Base-by-base conservation (phyloP, 2,329 filamentous ascomycete species). In the Zopfia rhizophila region DNA sequence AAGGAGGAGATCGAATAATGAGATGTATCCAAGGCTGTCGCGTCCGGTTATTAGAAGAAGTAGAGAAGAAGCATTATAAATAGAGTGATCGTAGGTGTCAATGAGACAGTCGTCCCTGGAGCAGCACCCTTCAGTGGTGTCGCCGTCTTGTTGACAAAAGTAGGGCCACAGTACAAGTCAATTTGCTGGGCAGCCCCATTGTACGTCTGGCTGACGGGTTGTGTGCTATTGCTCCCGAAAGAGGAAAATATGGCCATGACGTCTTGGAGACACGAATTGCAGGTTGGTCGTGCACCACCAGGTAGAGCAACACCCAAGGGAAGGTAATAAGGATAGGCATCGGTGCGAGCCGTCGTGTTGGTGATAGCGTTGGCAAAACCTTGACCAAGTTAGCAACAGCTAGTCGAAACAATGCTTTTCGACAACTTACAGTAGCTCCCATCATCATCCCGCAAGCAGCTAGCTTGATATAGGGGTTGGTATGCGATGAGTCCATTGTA, bases 291-390 rank as follows among this genome's bases (percentile, higher is more conserved):
- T 18, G 86, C 83, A 16, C 81, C 81, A 11, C 77, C 78, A 0
- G 90, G 89, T 10, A 97, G 75, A 1, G 78, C 72, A 28, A 86
- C 80, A 48, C 94, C 94, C 43, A 96, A 80, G 0, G 92, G 90
- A 3, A 97, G 77, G 62, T 88, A 93, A 75, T 97, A 99, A 24
- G 94, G 81, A 64, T 92, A 93, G 23, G 84, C 82, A 67, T 94
- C 88, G 22, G 85, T 83, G 0, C 53, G 56, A 11, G 88, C 78
- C 16, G 83, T 82, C 5, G 76, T 68, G 72, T 96, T 96, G 35
- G 89, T 91, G 49, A 92, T 85, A 37, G 93, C 91, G 58, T 90
- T 87, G 56, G 89, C 89, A 69, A 91, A 97, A 75, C 82, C 65
- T 70, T 24, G 23, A 38, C 17, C 18, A 28, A 46, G 40, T 57